Percentiles rank a stretch among this genome's conserved stretches.
Evolutionary conservation across 805 yeast species (phyloP).

Genomic region (Zygoascus bituminiphila): DNA sequence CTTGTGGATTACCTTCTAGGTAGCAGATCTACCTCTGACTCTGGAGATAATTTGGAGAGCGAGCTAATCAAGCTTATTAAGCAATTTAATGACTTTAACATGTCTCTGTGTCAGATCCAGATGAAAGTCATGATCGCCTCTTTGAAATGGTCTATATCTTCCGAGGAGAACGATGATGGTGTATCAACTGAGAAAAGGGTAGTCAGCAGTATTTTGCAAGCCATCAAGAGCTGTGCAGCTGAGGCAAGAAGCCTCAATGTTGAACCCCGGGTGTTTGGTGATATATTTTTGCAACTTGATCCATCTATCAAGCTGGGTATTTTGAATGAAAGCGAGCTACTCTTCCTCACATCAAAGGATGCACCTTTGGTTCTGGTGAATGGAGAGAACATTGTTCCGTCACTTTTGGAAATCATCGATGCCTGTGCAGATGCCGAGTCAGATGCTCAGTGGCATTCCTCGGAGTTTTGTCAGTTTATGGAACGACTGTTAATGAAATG

Average conservation of each 20-base stretch:
- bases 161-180: constrained; percentile 3
- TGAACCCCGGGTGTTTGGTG: constrained; percentile 15
- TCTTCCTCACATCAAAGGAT: constrained; percentile 16
- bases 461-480: constrained; percentile 11
- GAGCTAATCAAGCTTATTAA: constrained; percentile 7
- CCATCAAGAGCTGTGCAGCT: neutral
- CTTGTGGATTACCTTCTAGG: neutral
- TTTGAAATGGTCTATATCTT: neutral
- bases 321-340: constrained; percentile 13
- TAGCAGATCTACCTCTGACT: neutral
- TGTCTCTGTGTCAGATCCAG: constrained; percentile 16
- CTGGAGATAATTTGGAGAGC: neutral
- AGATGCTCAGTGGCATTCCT: constrained; percentile 9
- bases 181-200: neutral
- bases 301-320: constrained; percentile 13
- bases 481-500: constrained; percentile 12
- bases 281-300: constrained; percentile 14
- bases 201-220: neutral
- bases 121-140: constrained; percentile 4
- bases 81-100: constrained; percentile 11
- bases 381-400: constrained; percentile 10
- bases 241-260: neutral
- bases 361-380: constrained; percentile 16
- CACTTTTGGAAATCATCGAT: constrained; percentile 19
- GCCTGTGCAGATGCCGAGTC: constrained; percentile 19